phyloP scores from a whole-genome alignment of 768 basidiomycete species.

The Trametes sanguinea region DNA sequence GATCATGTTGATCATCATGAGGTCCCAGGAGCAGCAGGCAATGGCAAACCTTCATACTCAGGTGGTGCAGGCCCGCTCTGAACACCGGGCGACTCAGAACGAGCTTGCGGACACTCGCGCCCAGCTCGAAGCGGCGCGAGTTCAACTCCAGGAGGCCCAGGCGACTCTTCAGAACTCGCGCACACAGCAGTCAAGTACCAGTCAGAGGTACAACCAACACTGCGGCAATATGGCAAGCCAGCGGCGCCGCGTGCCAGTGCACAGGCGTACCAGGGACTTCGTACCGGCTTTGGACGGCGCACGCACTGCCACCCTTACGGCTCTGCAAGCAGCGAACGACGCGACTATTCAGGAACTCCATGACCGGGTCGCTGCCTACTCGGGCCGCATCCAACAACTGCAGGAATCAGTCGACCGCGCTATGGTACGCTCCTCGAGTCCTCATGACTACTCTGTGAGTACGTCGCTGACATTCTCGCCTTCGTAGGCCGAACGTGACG shows the following conservation, averaged over 20 bases:
- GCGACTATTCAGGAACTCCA: neutral
- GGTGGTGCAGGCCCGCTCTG: neutral
- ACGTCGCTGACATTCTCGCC: neutral
- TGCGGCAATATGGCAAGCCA: too few relatives aligned
- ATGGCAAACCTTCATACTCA: neutral
- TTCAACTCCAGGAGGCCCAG: neutral
- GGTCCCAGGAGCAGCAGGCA: neutral
- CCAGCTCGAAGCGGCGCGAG: neutral
- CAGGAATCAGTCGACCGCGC: neutral
- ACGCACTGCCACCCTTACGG: too few relatives aligned
- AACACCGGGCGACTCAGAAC: neutral
- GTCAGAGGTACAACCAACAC: neutral
- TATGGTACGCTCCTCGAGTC: neutral
- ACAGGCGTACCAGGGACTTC: too few relatives aligned
- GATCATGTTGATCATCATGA: neutral
- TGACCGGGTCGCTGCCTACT: neutral
- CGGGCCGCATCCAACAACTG: neutral
- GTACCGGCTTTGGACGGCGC: too few relatives aligned
- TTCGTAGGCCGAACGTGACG: neutral
- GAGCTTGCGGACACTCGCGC: neutral
- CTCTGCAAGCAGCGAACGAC: neutral
- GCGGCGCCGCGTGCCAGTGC: too few relatives aligned
- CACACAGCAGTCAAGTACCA: neutral
- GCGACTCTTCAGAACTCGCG: neutral
- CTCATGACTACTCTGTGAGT: neutral